Evolutionary conservation across 2,329 filamentous ascomycete species (phyloP), one percentile per base, ranked within the genome.

Genomic region (Arthrobotrys sinensis): DNA sequence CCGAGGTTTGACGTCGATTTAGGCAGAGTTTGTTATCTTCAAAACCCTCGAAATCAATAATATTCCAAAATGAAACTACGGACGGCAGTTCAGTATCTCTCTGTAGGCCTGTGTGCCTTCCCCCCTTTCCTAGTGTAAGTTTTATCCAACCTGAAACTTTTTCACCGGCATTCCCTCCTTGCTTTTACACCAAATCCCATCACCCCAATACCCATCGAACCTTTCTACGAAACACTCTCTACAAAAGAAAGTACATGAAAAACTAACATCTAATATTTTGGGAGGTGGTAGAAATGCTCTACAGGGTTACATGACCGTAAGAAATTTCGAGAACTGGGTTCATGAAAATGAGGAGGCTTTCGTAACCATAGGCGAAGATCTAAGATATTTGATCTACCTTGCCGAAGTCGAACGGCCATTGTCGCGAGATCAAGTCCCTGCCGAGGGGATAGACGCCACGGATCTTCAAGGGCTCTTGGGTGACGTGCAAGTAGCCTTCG

Each of bases 331-430:
- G n/a, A 6, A 11, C 10, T 64, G 68, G 68, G 57, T 46, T 11
- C 34, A 50, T 6, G 14, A 34, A 12, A 71, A 64, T 16, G 46
- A 34, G 16, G 19, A n/a, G 53, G 57, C 14, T 7, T 66, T 52
- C 24, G 8, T 11, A 36, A 36, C 24, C 7, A 12, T 71, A 14
- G 55, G 55, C 0, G 55, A 65, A 12, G 60, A 72, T 19, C 60
- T 72, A 1, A 48, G 32, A 24, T 65, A 52, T 34, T 40, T 72
- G 16, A 38, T 57, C 6, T 65, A 72, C 36, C 19, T 21, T 10
- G 48, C 28, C 12, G 12, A 43, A 14, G 36, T 21, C 0, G 57
- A 72, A 14, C 57, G 68, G 14, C 68, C 68, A 19, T 21, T 72
- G 7, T 57, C 11, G 28, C 1, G 19, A 1, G 40, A 46, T 8